A percentile compares a stretch with the other conserved stretches of the same genome.
Evolutionary conservation across 2,329 filamentous ascomycete genomes (phyloP).

Genomic region (Rhynchosporium agropyri): DNA sequence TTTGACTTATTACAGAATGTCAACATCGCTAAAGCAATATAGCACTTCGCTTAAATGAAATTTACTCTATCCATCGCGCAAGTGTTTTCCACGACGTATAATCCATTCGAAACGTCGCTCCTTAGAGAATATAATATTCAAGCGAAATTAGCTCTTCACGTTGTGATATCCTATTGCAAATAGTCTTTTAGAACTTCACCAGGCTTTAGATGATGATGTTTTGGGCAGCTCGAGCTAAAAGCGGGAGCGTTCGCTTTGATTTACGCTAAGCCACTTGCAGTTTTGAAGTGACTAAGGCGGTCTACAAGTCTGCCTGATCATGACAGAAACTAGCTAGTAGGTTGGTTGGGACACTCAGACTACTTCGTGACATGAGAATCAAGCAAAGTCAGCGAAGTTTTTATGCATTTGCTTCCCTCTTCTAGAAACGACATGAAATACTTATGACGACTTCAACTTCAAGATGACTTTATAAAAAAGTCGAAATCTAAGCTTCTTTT

Average conservation of each 20-base stretch:
- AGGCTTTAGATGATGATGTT: neutral
- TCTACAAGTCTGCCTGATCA: neutral
- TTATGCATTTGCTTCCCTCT: no score
- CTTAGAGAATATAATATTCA: neutral
- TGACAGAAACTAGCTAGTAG: neutral
- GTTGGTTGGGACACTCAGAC: neutral
- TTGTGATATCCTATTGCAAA: neutral
- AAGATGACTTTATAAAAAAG: no score
- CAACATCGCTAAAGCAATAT: constrained; percentile 12
- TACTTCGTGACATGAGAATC: neutral
- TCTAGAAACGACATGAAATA: no score
- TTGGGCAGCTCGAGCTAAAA: neutral
- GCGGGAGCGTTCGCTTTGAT: neutral
- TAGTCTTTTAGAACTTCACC: neutral
- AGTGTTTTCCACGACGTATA: neutral
- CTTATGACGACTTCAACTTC: no score
- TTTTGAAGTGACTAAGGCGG: neutral
- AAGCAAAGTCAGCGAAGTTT: no score
- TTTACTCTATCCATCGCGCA: neutral
- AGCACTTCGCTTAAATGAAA: neutral
- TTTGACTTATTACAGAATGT: constrained; percentile 8
- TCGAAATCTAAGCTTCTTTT: no score
- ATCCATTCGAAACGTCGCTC: neutral
- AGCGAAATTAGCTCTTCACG: neutral
- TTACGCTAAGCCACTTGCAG: constrained; percentile 1